These are phyloP conservation scores for Trichoderma harzianum DNA, from an alignment of 2,329 filamentous ascomycete genomes.

Conservation along the genomic window DNA sequence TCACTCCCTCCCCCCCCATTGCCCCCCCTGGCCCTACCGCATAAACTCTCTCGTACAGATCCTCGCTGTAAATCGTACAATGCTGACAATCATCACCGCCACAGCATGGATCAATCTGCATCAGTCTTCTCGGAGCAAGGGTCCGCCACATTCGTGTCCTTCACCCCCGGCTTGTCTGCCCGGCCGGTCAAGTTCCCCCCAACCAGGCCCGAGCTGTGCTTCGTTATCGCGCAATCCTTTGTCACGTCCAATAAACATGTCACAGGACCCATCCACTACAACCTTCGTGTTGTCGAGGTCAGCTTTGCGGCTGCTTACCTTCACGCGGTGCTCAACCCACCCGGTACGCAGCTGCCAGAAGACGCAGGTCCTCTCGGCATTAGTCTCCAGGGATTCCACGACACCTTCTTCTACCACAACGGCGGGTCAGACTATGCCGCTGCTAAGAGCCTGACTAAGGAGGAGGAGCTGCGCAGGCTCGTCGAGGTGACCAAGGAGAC, in stretches of 20 bases:
- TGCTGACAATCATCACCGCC: slow-evolving; percentile 10
- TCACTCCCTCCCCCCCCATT: background rate
- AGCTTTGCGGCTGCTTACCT: slow-evolving; percentile 76
- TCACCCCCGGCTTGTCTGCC: slow-evolving; percentile 74
- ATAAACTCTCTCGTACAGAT: background rate
- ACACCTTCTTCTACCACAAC: slow-evolving; percentile 66
- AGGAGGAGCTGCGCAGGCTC: slow-evolving; percentile 70
- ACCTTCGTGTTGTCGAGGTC: slow-evolving; percentile 93
- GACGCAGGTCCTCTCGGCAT: slow-evolving; percentile 82
- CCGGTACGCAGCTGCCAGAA: slow-evolving; percentile 59
- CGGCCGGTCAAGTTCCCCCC: slow-evolving; percentile 78
- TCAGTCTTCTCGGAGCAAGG: slow-evolving; percentile 89
- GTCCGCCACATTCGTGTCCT: slow-evolving; percentile 85
- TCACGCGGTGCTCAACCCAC: slow-evolving; percentile 55
- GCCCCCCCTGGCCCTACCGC: background rate
- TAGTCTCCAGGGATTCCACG: slow-evolving; percentile 82
- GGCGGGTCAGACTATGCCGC: slow-evolving; percentile 37
- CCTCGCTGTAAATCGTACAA: background rate
- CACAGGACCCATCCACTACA: slow-evolving; percentile 91
- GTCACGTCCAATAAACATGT: slow-evolving; percentile 93
- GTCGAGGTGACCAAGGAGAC: slow-evolving; percentile 66
- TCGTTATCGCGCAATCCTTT: slow-evolving; percentile 92
- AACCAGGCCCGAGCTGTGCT: slow-evolving; percentile 78
- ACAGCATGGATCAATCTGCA: slow-evolving; percentile 92
- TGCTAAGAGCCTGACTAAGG: slow-evolving; percentile 43